phyloP scores from a whole-genome alignment of 805 yeast species.

The Candida silvatica region DNA sequence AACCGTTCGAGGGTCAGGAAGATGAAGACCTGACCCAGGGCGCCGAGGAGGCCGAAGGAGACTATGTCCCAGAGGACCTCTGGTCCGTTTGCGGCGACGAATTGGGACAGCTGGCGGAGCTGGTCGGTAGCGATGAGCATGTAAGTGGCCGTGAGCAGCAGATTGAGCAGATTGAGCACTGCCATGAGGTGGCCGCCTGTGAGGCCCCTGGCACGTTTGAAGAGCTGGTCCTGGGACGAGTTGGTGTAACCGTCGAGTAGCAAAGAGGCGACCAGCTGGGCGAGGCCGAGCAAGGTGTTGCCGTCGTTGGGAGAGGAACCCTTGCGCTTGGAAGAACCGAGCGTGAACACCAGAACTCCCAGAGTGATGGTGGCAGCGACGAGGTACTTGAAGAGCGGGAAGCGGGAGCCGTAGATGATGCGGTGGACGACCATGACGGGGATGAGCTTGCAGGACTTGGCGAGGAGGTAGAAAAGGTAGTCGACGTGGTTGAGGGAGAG shows the following conservation, averaged over 20 bases:
- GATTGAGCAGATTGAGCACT: slow-evolving; percentile 40
- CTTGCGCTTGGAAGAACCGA: slow-evolving; percentile 30
- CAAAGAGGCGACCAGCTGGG: slow-evolving; percentile 51
- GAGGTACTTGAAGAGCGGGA: slow-evolving; percentile 66
- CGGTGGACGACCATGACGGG: slow-evolving; percentile 90
- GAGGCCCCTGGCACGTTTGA: slow-evolving; percentile 37
- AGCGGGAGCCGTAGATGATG: slow-evolving; percentile 56
- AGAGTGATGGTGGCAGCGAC: slow-evolving; percentile 73
- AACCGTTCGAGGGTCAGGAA: slow-evolving; percentile 76
- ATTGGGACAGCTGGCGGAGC: slow-evolving; percentile 36
- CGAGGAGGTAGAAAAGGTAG: slow-evolving; percentile 73
- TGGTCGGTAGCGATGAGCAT: slow-evolving; percentile 40
- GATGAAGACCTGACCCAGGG: slow-evolving; percentile 91
- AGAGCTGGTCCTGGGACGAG: slow-evolving; percentile 84
- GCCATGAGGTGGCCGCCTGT: slow-evolving; percentile 90
- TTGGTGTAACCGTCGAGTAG: slow-evolving; percentile 88
- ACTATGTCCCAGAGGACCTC: slow-evolving; percentile 49
- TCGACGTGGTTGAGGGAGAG: slow-evolving; percentile 76
- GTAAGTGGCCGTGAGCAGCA: slow-evolving; percentile 40
- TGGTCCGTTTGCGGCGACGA: slow-evolving; percentile 41
- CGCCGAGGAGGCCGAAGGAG: slow-evolving; percentile 69
- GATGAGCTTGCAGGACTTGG: slow-evolving; percentile 87
- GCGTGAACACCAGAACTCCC: slow-evolving; percentile 78
- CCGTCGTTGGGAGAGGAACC: slow-evolving; percentile 30
- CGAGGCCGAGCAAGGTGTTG: slow-evolving; percentile 45